phyloP scores from a whole-genome alignment of 2,329 filamentous ascomycete species.

The Emmonsia crescens region DNA sequence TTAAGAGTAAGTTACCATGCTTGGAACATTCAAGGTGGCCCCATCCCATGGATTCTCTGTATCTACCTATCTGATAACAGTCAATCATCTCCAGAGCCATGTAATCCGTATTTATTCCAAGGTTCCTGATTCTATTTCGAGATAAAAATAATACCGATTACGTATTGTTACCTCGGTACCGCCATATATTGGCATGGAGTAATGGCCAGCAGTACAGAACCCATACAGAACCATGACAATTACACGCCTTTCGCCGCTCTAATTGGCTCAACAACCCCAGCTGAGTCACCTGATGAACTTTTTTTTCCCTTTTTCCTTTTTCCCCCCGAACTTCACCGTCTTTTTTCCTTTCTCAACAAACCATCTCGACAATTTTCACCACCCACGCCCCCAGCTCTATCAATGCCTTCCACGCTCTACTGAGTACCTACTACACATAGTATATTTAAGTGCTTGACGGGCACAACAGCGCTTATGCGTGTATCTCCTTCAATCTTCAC shows the following conservation, averaged over 20 bases:
- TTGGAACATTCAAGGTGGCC: not conserved
- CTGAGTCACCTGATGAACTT: not conserved
- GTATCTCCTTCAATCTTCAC: slow-evolving; percentile 75
- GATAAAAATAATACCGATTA: not conserved
- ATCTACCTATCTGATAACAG: too few species aligned
- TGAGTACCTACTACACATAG: slow-evolving; percentile 12
- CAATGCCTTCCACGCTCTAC: slow-evolving; percentile 16
- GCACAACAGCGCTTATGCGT: slow-evolving; percentile 64
- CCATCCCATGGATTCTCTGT: too few species aligned
- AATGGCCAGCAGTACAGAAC: not conserved
- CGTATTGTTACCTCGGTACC: not conserved
- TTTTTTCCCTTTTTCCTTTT: not conserved
- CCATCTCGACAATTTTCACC: slow-evolving; percentile 5
- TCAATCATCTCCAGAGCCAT: too few species aligned
- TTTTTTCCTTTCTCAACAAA: slow-evolving; percentile 1
- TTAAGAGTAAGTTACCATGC: too few species aligned
- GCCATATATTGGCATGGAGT: too few species aligned
- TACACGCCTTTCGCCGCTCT: not conserved
- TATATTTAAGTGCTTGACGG: slow-evolving; percentile 25
- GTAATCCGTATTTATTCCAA: not conserved
- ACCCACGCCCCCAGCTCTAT: slow-evolving; percentile 8
- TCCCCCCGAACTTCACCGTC: not conserved
- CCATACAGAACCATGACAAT: not conserved
- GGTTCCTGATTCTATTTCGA: not conserved
- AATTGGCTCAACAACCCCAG: not conserved